Evolutionary conservation across 129 eudicot species (phyloP).

Genomic region (Daucus carota): DH1_v3.0 NC_030384.2:32178001-32178500

Average conservation of each 20-base stretch:
- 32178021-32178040: constrained; percentile 50
- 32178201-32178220: constrained; percentile 57
- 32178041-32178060: constrained; percentile 49
- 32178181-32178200: constrained; percentile 53
- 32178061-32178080: constrained; percentile 52
- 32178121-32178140: constrained; percentile 71
- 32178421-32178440: not conserved
- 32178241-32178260: constrained; percentile 36
- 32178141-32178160: constrained; percentile 70
- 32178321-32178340: not conserved
- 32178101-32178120: constrained; percentile 79
- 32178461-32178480: not conserved
- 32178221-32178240: constrained; percentile 68
- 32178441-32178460: not conserved
- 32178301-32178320: not conserved
- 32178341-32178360: not conserved
- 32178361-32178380: not conserved
- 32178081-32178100: constrained; percentile 53
- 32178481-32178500: not conserved
- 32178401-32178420: not conserved
- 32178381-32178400: too few species aligned
- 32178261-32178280: not conserved
- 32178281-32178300: not conserved
- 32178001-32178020: constrained; percentile 59
- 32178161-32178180: constrained; percentile 58